Conservation (phyloP, 1,284 basidiomycete species). For the Grifola frondosa region DNA sequence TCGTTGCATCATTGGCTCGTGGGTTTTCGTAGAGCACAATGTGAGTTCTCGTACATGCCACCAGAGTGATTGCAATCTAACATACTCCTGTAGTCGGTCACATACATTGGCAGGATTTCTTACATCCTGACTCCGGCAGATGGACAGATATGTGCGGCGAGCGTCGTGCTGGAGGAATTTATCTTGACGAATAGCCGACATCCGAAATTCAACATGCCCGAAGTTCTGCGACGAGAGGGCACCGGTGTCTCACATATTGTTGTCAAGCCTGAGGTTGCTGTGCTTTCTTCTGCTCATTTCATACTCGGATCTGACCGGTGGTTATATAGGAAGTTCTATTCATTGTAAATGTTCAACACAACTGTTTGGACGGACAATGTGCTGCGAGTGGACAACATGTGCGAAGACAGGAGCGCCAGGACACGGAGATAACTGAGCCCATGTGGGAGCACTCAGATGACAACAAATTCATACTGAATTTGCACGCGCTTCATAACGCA, state of each 20-base stretch:
- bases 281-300: background rate
- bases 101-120: too few relatives aligned
- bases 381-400: background rate
- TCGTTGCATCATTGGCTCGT: too few relatives aligned
- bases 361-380: conserved; percentile 11
- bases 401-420: conserved; percentile 3
- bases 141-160: too few relatives aligned
- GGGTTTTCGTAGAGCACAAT: too few relatives aligned
- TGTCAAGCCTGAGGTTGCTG: conserved; percentile 3
- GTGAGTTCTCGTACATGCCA: too few relatives aligned
- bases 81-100: too few relatives aligned
- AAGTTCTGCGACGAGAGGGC: too few relatives aligned
- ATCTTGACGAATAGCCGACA: background rate
- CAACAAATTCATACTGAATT: conserved; percentile 19
- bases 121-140: too few relatives aligned
- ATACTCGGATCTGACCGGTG: too few relatives aligned
- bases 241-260: too few relatives aligned
- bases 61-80: too few relatives aligned
- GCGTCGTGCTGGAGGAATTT: background rate
- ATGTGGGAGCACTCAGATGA: background rate
- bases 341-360: conserved; percentile 20
- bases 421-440: background rate
- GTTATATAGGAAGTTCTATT: conserved; percentile 15
- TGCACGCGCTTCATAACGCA: conserved; percentile 22
- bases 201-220: conserved; percentile 1